Base-by-base conservation (phyloP, 192 early-diverging fungal genomes). In the Umbelopsis isabellina region DNA sequence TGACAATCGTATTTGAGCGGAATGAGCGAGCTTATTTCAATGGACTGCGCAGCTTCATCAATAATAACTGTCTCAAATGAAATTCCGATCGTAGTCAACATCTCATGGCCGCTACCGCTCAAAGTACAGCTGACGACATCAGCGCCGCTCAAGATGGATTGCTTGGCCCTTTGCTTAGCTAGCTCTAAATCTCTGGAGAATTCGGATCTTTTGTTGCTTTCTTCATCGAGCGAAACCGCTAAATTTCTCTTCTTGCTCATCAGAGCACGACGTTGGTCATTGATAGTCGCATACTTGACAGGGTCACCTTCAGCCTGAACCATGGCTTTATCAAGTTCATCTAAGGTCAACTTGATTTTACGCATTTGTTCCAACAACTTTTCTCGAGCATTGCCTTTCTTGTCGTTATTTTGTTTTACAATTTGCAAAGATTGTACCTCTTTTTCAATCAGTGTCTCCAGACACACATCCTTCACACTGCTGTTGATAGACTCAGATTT, bases 1-100 rank as follows among this genome's bases (percentile, higher is more conserved):
- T 90, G 87, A 41, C 87, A 90, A 22, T 89, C 91, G 53, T 92
- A 94, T 49, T 91, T 90, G 13, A 97, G 75, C 20, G 97, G 96
- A 75, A 99, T 98, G 72, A 98, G 65, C 7, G 90, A 89, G 22
- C 88, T 86, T 13, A 96, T 82, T 76, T 99, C 97, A 27, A 95
- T 89, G 3, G 93, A 89, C 72, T 99, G 97, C 23, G 94, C 95
- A 0, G 97, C 97, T 77, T 99, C 97, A 73, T 99, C 97, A 66
- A 99, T 92, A 68, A 99, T 96, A 12, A 97, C 92, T 0, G 90
- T 88, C 21, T 89, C 87, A 76, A 97, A 98, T 9, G 83, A 81
- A 44, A 92, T 83, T 13, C 79, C 68, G 12, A 92, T 72, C 45
- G 84, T 82, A 0, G 86, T 82, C 47, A 98, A 72, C 58, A 90